A percentile compares a stretch with the other conserved stretches of the same genome.
Conservation (phyloP, 2,329 filamentous ascomycete genomes). For the Calonectria honghensis region DNA sequence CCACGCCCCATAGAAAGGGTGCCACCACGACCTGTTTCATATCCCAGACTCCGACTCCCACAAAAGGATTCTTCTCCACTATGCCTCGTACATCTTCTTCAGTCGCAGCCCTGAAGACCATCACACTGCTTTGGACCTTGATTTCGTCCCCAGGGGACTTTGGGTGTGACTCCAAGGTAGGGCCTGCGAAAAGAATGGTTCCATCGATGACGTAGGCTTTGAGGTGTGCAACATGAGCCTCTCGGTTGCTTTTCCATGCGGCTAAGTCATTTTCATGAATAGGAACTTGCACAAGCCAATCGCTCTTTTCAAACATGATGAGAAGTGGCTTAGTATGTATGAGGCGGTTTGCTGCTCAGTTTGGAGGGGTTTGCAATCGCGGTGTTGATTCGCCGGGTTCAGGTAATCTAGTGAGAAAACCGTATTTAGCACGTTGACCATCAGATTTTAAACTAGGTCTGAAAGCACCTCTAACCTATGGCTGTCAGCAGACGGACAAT, state of each 20-base stretch:
- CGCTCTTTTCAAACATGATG: not conserved
- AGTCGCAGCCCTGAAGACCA: not conserved
- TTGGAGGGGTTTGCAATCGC: not conserved
- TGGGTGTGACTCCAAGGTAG: not conserved
- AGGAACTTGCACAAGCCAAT: not conserved
- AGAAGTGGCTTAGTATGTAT: not conserved
- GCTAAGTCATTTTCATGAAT: not conserved
- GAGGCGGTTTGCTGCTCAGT: not conserved
- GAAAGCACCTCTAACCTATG: too few relatives aligned
- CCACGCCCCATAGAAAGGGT: not conserved
- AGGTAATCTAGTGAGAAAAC: too few relatives aligned
- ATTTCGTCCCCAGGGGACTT: not conserved
- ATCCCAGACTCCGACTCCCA: not conserved
- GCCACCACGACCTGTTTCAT: not conserved
- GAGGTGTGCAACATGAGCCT: slow-evolving; percentile 1
- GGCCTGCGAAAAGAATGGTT: not conserved
- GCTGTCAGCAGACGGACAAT: too few relatives aligned
- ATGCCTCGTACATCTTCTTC: not conserved
- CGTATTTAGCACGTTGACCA: too few relatives aligned
- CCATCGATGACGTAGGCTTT: not conserved
- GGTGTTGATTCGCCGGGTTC: too few relatives aligned
- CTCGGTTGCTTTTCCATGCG: not conserved
- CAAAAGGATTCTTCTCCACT: slow-evolving; percentile 3
- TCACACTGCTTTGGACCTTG: not conserved
- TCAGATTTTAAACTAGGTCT: too few relatives aligned